Evolutionary conservation across 495 filamentous ascomycete genomes (phyloP).

Genomic region (Lichina pygmaea): DNA sequence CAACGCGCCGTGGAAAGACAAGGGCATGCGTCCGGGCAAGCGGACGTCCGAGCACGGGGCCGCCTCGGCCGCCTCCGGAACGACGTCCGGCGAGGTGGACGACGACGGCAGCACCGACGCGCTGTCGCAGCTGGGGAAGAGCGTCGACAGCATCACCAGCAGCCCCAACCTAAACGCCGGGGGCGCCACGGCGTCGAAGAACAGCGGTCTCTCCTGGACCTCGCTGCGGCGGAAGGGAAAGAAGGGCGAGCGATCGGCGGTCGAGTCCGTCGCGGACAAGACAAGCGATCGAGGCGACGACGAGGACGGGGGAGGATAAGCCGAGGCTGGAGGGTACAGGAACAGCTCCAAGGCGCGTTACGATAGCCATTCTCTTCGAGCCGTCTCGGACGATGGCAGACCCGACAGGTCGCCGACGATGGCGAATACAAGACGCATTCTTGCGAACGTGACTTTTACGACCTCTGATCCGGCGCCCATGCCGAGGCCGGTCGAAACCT

Average conservation of each 20-base stretch:
- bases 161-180: background rate
- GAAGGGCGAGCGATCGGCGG: background rate
- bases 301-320: background rate
- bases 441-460: no score
- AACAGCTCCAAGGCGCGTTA: no score
- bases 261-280: background rate
- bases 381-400: no score
- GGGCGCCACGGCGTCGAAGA: background rate
- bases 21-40: conserved; percentile 33
- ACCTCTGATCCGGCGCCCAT: no score
- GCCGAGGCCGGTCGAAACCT: no score
- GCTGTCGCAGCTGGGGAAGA: background rate
- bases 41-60: conserved; percentile 16
- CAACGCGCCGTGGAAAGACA: conserved; percentile 37
- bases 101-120: conserved; percentile 1
- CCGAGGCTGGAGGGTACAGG: no score
- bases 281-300: background rate
- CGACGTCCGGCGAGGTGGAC: background rate
- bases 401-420: no score
- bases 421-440: no score
- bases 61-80: background rate
- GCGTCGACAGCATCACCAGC: background rate
- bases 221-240: conserved; percentile 1
- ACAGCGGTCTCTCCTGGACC: background rate
- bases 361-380: no score